phyloP scores from a whole-genome alignment of 352 stramenopile genomes.

The Globisporangium alternatum region DNA sequence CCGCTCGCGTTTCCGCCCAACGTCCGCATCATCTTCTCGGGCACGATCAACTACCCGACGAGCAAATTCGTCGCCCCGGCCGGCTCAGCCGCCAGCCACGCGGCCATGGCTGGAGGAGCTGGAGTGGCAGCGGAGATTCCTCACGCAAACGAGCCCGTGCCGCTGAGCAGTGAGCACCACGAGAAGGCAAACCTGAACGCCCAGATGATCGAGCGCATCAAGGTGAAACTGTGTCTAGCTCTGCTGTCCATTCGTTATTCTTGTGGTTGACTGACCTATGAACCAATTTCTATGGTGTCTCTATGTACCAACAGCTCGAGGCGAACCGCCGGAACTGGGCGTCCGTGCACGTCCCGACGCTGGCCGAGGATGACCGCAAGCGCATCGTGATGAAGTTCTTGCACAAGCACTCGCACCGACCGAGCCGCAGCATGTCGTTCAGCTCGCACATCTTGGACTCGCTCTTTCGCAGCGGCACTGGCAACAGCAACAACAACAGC shows the following conservation, averaged over 20 bases:
- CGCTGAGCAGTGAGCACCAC: conserved; percentile 45
- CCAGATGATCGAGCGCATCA: conserved; percentile 83
- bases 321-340: conserved; percentile 76
- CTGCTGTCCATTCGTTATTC: background rate
- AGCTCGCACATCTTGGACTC: background rate
- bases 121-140: background rate
- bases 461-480: too few species aligned
- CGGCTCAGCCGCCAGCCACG: background rate
- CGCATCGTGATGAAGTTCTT: conserved; percentile 66
- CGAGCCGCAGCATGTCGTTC: conserved; percentile 7
- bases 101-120: background rate
- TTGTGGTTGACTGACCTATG: background rate
- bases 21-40: conserved; percentile 83
- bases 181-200: conserved; percentile 56
- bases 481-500: background rate
- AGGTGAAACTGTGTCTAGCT: conserved; percentile 13
- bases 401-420: conserved; percentile 24
- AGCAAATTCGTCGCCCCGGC: conserved; percentile 33
- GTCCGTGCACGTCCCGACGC: conserved; percentile 49
- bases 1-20: conserved; percentile 86
- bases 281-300: too few species aligned
- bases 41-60: conserved; percentile 47
- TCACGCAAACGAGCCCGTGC: background rate
- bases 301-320: conserved; percentile 31
- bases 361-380: conserved; percentile 62